Percentiles rank a stretch among this genome's conserved stretches.
phyloP scores from a whole-genome alignment of 179 eudicot genomes.

The Camellia oleifera region DNA sequence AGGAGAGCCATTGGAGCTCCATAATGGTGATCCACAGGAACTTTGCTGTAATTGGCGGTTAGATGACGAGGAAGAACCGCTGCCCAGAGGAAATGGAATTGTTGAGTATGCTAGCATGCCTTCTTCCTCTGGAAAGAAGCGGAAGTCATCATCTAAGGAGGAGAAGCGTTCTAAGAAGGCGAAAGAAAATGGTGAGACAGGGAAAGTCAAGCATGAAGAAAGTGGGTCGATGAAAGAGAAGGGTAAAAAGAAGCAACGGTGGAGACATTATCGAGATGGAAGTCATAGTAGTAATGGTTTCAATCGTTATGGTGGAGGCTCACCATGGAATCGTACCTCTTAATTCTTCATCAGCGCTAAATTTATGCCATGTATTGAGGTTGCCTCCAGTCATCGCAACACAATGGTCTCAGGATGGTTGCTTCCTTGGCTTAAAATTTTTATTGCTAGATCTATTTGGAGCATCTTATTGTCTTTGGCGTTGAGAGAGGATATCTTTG shows the following conservation, averaged over 20 bases:
- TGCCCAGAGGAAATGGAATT: conserved; percentile 62
- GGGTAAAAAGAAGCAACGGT: conserved; percentile 36
- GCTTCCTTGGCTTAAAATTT: background rate
- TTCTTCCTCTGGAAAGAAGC: conserved; percentile 60
- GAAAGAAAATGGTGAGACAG: conserved; percentile 39
- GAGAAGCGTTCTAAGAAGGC: conserved; percentile 34
- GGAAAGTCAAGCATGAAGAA: conserved; percentile 20
- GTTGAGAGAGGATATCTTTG: background rate
- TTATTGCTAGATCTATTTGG: background rate
- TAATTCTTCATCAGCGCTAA: background rate
- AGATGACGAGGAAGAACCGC: conserved; percentile 56
- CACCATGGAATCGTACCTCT: conserved; percentile 4
- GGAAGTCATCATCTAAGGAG: conserved; percentile 37
- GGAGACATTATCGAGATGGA: conserved; percentile 16
- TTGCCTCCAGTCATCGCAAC: background rate
- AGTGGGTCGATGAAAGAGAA: conserved; percentile 39
- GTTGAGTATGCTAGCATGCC: conserved; percentile 26
- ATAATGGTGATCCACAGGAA: conserved; percentile 47
- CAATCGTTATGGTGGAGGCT: background rate
- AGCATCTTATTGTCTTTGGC: background rate
- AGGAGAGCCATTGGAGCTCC: conserved; percentile 52
- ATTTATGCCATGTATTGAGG: background rate
- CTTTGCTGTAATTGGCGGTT: conserved; percentile 73
- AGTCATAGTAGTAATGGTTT: background rate
- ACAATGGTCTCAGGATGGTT: background rate